A percentile compares a stretch with the other conserved stretches of the same genome.
Evolutionary conservation across 768 basidiomycete genomes (phyloP).

Genomic region (Leucocoprinus birnbaumii): DNA sequence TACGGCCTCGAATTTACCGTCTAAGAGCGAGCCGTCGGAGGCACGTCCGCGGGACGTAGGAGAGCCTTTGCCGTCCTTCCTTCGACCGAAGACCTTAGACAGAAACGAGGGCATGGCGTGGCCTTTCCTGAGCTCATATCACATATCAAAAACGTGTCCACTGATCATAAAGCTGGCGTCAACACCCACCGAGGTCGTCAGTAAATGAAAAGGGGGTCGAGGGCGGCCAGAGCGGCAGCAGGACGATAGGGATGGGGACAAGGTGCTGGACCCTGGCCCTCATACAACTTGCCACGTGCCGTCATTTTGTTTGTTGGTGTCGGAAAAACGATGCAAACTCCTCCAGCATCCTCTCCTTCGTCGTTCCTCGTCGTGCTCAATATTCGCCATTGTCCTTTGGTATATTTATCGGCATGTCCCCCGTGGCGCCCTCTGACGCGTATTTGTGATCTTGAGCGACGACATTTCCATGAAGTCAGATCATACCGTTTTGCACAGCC

Average conservation of each 20-base stretch:
- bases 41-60: constrained; percentile 26
- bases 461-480: background rate
- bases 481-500: constrained; percentile 1
- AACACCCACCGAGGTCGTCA: constrained; percentile 7
- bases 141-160: constrained; percentile 9
- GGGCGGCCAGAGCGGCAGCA: constrained; percentile 7
- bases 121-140: constrained; percentile 16
- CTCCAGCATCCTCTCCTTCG: too few relatives aligned
- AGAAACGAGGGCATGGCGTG: constrained; percentile 65
- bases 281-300: constrained; percentile 8
- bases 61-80: constrained; percentile 52
- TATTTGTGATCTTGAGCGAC: background rate
- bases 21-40: constrained; percentile 50
- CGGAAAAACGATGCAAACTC: too few relatives aligned
- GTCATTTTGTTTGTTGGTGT: background rate
- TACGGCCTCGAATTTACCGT: constrained; percentile 74
- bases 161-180: background rate
- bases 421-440: background rate
- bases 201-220: background rate
- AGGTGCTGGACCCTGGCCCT: background rate
- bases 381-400: too few relatives aligned
- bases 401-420: background rate
- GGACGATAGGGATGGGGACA: background rate
- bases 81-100: constrained; percentile 76
- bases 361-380: too few relatives aligned